Evolutionary conservation across 2,329 filamentous ascomycete species (phyloP).

Genomic region (Talaromyces sp.): DNA sequence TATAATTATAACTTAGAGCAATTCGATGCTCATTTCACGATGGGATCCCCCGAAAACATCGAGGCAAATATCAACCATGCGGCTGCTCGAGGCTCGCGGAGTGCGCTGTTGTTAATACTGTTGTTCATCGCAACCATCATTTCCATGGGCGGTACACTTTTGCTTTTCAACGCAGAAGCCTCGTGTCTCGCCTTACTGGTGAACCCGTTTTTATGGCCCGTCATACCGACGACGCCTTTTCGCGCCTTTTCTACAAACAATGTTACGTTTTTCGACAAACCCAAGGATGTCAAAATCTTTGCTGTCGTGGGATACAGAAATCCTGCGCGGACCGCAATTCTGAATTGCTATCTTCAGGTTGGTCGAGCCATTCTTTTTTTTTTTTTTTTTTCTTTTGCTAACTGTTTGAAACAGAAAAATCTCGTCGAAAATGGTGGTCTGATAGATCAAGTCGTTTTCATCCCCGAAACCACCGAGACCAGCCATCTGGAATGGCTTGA

Average conservation of each 20-base stretch:
- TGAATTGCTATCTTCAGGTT: constrained; percentile 40
- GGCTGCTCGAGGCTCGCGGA: background rate
- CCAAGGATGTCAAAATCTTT: constrained; percentile 29
- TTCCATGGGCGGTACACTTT: background rate
- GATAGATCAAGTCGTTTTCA: constrained; percentile 39
- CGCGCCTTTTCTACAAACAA: constrained; percentile 24
- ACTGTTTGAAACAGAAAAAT: constrained; percentile 29
- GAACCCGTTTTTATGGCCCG: background rate
- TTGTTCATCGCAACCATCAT: background rate
- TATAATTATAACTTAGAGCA: background rate
- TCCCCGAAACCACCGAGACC: constrained; percentile 32
- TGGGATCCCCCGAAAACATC: background rate
- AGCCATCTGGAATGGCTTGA: constrained; percentile 33
- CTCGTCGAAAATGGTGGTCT: constrained; percentile 34
- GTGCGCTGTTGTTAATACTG: background rate
- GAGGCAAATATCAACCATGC: background rate
- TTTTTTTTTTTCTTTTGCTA: no score
- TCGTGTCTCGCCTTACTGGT: background rate
- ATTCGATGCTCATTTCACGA: background rate
- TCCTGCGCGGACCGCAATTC: constrained; percentile 27
- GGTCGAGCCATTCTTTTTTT: background rate
- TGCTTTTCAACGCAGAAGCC: background rate
- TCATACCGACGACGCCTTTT: constrained; percentile 19
- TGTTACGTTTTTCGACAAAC: constrained; percentile 25
- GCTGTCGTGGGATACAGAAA: constrained; percentile 36